These are phyloP conservation scores for Lyophyllum atratum DNA, from an alignment of 768 basidiomycete genomes.

Conservation along the genomic window DNA sequence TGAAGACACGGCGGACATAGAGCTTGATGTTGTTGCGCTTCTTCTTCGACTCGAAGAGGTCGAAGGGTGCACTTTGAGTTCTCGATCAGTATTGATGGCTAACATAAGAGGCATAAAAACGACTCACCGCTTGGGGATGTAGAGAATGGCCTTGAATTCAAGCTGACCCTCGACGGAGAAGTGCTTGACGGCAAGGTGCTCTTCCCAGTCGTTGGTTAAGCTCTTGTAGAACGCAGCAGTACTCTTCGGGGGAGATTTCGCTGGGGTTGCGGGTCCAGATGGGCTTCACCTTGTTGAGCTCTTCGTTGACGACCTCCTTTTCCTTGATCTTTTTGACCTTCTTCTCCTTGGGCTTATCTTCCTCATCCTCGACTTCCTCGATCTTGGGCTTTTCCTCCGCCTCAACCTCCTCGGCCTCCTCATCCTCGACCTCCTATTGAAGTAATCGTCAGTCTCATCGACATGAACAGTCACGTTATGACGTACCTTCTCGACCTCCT, in stretches of 20 bases:
- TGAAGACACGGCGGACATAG: conserved; percentile 99
- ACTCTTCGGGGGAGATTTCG: conserved; percentile 93
- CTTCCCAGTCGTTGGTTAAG: conserved; percentile 99
- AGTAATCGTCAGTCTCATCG: conserved; percentile 6
- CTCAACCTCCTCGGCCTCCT: conserved; percentile 70
- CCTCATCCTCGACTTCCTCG: conserved; percentile 83
- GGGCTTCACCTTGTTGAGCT: conserved; percentile 99
- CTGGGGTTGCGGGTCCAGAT: conserved; percentile 99
- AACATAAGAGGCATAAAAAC: background rate
- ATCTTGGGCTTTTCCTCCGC: conserved; percentile 79
- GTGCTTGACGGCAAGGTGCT: conserved; percentile 99
- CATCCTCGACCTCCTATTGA: conserved; percentile 82
- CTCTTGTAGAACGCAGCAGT: conserved; percentile 98
- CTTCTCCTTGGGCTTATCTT: conserved; percentile 85
- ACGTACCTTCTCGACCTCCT: conserved; percentile 97
- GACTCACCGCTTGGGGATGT: conserved; percentile 89
- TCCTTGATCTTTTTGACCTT: conserved; percentile 96
- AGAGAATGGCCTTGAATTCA: conserved; percentile 99
- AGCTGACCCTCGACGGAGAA: conserved; percentile 99
- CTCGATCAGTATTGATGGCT: conserved; percentile 8
- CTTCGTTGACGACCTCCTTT: conserved; percentile 85
- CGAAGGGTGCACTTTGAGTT: conserved; percentile 83
- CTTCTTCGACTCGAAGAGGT: conserved; percentile 99
- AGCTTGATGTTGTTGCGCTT: conserved; percentile 99
- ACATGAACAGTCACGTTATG: background rate